A percentile compares a stretch with the other conserved stretches of the same genome.
phyloP scores from a whole-genome alignment of 768 basidiomycete genomes.

The Psilocybe tampanensis region DNA sequence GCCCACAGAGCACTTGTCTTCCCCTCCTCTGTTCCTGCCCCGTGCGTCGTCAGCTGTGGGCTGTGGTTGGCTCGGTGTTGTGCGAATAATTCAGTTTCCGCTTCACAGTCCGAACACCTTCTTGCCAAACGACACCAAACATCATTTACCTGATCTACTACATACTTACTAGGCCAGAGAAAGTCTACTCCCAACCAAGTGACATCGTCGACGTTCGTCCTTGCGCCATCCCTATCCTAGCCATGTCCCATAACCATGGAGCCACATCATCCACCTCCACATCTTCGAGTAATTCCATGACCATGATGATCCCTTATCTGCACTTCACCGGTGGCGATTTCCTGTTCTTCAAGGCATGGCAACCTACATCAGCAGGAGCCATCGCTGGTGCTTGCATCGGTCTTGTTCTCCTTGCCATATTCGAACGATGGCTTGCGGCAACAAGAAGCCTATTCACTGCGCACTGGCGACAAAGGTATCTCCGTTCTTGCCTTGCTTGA shows the following conservation, averaged over 20 bases:
- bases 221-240: neutral
- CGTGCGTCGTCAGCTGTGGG: too few relatives aligned
- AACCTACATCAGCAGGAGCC: conserved; percentile 67
- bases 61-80: neutral
- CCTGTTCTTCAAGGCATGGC: conserved; percentile 69
- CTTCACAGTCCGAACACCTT: conserved; percentile 6
- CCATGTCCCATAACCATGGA: conserved; percentile 13
- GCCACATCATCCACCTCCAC: conserved; percentile 8
- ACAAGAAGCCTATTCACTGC: conserved; percentile 52
- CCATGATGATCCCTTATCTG: conserved; percentile 66
- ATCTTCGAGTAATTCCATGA: conserved; percentile 14
- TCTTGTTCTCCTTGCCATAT: conserved; percentile 64
- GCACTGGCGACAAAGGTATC: conserved; percentile 64
- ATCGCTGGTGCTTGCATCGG: conserved; percentile 77
- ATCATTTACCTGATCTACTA: neutral
- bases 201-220: too few relatives aligned
- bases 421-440: conserved; percentile 72
- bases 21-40: neutral
- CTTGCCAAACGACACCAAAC: neutral
- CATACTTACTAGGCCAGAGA: neutral
- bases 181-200: neutral
- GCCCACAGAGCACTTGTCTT: neutral
- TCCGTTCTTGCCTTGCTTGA: neutral
- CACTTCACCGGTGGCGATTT: conserved; percentile 69
- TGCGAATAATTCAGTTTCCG: neutral